Conservation (phyloP, 345 rosid species). For the Conringia planisiliqua region DNA sequence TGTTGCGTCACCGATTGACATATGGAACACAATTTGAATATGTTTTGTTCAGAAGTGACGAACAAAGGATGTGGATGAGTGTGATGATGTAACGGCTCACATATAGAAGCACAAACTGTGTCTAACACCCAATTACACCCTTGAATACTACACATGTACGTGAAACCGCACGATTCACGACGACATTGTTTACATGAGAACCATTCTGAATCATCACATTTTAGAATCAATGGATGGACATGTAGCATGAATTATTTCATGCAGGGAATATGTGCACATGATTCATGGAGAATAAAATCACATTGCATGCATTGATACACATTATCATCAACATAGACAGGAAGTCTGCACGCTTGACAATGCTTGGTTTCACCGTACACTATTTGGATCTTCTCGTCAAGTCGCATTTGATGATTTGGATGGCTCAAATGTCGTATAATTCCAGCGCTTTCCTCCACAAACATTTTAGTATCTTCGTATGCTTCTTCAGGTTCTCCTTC, state of each 20-base stretch:
- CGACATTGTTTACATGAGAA: neutral
- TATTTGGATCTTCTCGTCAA: neutral
- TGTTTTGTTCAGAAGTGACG: neutral
- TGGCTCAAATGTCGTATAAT: neutral
- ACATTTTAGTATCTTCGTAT: neutral
- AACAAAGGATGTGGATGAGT: slow-evolving; percentile 1
- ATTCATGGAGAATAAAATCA: slow-evolving; percentile 5
- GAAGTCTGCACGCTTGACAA: slow-evolving; percentile 3
- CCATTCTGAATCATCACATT: neutral
- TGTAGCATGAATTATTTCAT: neutral
- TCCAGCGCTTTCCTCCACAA: neutral
- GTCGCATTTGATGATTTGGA: neutral
- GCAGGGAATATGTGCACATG: neutral
- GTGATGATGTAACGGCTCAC: neutral
- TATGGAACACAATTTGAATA: neutral
- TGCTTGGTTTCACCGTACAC: neutral
- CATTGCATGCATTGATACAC: neutral
- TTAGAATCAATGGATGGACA: neutral
- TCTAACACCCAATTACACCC: neutral
- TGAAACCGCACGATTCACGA: neutral
- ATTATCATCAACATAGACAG: neutral
- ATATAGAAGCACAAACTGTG: neutral
- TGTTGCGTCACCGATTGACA: neutral
- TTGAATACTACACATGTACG: neutral
- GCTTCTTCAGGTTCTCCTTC: neutral